Base-by-base conservation (phyloP, 306 rosid genomes). In the Casuarina glauca region DNA sequence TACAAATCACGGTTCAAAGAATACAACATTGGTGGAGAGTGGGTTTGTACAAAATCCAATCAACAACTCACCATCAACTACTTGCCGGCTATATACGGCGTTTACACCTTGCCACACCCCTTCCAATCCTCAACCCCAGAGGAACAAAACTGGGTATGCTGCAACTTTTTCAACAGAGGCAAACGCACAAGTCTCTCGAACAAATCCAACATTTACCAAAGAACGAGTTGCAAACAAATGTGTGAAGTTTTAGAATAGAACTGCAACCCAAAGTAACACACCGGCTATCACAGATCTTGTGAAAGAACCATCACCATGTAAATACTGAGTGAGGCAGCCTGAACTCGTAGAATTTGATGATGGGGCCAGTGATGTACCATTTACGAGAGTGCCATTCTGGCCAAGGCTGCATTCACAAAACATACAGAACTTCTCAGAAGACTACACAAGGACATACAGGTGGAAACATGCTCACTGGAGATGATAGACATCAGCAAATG, bases 291-390 rank as follows among this genome's bases (percentile, higher is more conserved):
- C 72, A 71, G 84, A 80, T 86, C 83, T 84, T 60, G 88, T 69
- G 81, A 86, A 87, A 63, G 83, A 86, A 73, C 80, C 77, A 43
- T 79, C 88, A 58, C 51, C 80, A 80, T 83, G 49, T 82, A 83
- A n/a, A 75, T 77, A 77, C 48, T 43, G 88, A 3, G 93, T 79
- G 39, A 45, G 70, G 85, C 92, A 88, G 70, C 93, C 91, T 42
- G 96, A 87, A 78, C 39, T 58, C 1, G 96, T 73, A 32, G 93
- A 82, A 74, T 90, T 94, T 13, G 89, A 73, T 9, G 98, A 89
- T 73, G 98, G 94, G 55, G 96, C 97, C 50, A 82, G 79, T 12
- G 77, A 70, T 8, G 96, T 90, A 80, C 80, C 82, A 76, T 94
- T 94, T 69, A 32, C 63, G 16, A 82, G 16, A 44, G 86, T 89